These are phyloP conservation scores for Aspergillus amoenus DNA, from an alignment of 2,329 filamentous ascomycete species.

Conservation along the genomic window DNA sequence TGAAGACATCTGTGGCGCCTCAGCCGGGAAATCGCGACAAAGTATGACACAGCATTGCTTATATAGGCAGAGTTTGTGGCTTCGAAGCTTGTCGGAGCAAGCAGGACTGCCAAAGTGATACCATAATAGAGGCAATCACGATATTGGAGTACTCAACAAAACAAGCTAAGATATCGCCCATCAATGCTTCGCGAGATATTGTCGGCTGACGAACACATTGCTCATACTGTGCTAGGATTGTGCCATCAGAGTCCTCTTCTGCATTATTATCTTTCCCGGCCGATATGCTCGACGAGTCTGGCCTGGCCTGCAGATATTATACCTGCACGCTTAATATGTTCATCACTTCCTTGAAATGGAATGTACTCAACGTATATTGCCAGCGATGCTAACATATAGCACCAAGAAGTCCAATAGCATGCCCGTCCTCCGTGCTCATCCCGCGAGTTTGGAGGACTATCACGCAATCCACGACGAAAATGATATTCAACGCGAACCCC, in stretches of 20 bases:
- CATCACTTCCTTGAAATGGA: not conserved
- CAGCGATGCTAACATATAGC: not conserved
- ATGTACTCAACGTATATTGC: not conserved
- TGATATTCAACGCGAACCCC: conserved; percentile 18
- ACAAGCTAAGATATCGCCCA: not conserved
- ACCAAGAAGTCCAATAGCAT: not conserved
- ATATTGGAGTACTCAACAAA: conserved; percentile 12
- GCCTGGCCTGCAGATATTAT: too few relatives aligned
- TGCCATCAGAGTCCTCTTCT: not conserved
- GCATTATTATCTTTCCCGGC: not conserved
- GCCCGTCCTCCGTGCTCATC: not conserved
- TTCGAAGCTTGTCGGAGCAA: not conserved
- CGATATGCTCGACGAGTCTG: too few relatives aligned
- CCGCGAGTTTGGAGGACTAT: conserved; percentile 1
- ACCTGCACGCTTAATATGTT: not conserved
- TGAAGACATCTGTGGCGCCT: not conserved
- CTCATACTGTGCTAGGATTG: not conserved
- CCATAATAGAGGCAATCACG: conserved; percentile 27
- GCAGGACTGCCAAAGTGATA: conserved; percentile 13
- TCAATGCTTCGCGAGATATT: not conserved
- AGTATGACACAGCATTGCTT: not conserved
- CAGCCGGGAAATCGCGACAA: not conserved
- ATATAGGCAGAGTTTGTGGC: not conserved
- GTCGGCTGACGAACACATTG: not conserved
- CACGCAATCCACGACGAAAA: conserved; percentile 18